Evolutionary conservation across 2,329 filamentous ascomycete species (phyloP), one percentile per base, ranked within the genome.

Genomic region (Fusarium subtropicale): DNA sequence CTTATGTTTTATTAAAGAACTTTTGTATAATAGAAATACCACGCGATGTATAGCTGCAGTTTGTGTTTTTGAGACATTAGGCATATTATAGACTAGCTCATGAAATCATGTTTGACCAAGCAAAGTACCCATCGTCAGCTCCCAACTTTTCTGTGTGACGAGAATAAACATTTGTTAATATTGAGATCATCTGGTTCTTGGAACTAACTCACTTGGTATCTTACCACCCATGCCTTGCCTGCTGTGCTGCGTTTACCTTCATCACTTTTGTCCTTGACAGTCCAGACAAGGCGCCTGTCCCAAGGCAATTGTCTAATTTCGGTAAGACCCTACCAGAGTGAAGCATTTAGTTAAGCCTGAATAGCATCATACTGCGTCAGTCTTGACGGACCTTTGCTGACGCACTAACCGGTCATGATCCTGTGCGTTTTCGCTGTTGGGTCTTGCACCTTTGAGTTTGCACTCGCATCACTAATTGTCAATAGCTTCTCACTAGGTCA

Each of bases 11-110:
- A 8, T 30, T 18, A 22, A 41, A 57, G 58, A 15, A 58, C 38
- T 33, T 16, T 57, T 71, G 55, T 71, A 71, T 33, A 24, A 66
- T 64, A 66, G 54, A 65, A 70, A 72, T 72, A 71, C 67, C 66
- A 71, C 42, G 26, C 16, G 72, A 67, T 66, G 68, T 60, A 55
- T 42, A 38, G 53, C 41, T 28, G 44, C 44, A 56, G 36, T 69
- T 68, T 58, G 13, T 48, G 10, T 53, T 60, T 52, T 41, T 51
- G 42, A 28, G 46, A 16, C 41, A 68, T 50, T 41, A 51, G 26
- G 41, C 38, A 66, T 54, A 71, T 72, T 54, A 71, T 73, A 74
- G 71, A 74, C 34, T 30, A 68, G 30, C 54, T 54, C 26, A 68
- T 34, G 47, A 64, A 45, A 57, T 50, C 7, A 58, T 26, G 36